These are phyloP conservation scores for Pleurotus pulmonarius DNA, from an alignment of 768 basidiomycete genomes.

Conservation along the genomic window DNA sequence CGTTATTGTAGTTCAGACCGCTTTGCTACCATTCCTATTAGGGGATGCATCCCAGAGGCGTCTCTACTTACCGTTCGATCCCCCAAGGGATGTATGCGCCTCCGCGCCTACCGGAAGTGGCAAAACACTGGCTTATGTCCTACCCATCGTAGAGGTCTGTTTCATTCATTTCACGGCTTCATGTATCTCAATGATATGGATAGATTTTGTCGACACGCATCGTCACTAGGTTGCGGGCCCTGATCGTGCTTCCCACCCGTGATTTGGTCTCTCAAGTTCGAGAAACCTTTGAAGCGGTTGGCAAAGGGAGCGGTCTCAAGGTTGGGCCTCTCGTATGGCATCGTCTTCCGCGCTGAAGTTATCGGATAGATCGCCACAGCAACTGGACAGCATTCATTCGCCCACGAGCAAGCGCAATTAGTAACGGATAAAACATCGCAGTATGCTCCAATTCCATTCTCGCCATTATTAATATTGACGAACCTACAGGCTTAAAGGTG, in stretches of 20 bases:
- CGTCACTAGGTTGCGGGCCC: constrained; percentile 80
- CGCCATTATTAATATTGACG: neutral
- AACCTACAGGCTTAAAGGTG: constrained; percentile 64
- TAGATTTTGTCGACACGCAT: constrained; percentile 65
- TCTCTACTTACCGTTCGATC: constrained; percentile 63
- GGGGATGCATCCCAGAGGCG: constrained; percentile 34
- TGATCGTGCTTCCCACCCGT: constrained; percentile 89
- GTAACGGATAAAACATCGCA: constrained; percentile 52
- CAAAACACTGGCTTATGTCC: constrained; percentile 93
- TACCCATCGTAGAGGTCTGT: constrained; percentile 85
- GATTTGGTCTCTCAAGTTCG: constrained; percentile 91
- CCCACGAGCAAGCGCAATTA: constrained; percentile 83
- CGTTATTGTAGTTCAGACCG: constrained; percentile 71
- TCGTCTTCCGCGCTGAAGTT: constrained; percentile 1
- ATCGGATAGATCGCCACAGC: constrained; percentile 62
- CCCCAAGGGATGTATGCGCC: constrained; percentile 81
- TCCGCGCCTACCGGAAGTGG: constrained; percentile 98
- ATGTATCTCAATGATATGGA: no score
- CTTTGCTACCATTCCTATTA: constrained; percentile 79
- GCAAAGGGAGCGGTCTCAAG: constrained; percentile 84
- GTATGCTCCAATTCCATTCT: constrained; percentile 32
- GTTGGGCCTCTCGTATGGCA: constrained; percentile 33
- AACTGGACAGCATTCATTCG: constrained; percentile 92
- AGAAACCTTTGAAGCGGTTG: constrained; percentile 85
- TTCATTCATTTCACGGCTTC: neutral